These are phyloP conservation scores for Candida tibetensis DNA, from an alignment of 805 yeast species.

Conservation along the genomic window DNA sequence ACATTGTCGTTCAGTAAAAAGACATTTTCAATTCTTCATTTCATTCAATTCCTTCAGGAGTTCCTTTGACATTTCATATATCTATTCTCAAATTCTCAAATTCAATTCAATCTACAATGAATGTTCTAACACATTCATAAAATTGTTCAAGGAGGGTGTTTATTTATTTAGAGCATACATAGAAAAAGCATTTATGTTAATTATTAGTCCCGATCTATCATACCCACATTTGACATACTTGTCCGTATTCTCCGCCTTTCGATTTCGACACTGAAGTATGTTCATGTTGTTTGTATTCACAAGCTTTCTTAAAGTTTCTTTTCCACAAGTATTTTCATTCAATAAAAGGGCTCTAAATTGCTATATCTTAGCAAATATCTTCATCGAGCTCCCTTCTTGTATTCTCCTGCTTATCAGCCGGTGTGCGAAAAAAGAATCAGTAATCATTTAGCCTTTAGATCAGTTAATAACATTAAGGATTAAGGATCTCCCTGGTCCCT, in stretches of 20 bases:
- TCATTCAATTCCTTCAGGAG: slow-evolving; percentile 6
- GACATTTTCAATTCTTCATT: background rate
- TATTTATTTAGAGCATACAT: slow-evolving; percentile 9
- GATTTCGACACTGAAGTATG: background rate
- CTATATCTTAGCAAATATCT: background rate
- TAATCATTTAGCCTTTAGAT: background rate
- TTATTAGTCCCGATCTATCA: slow-evolving; percentile 6
- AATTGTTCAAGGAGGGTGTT: slow-evolving; percentile 1
- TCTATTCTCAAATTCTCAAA: background rate
- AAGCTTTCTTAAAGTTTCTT: background rate
- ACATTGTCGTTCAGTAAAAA: too few species aligned
- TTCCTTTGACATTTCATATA: background rate
- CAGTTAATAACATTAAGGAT: background rate
- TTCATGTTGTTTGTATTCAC: background rate
- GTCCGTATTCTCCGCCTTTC: background rate
- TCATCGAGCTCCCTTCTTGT: background rate
- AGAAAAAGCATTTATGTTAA: slow-evolving; percentile 9
- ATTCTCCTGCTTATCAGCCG: background rate
- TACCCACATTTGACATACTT: background rate
- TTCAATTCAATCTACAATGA: slow-evolving; percentile 2
- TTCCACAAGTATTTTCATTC: background rate
- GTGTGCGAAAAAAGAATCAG: background rate
- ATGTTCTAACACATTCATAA: slow-evolving; percentile 1
- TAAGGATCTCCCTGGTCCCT: background rate
- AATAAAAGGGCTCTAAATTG: background rate